Evolutionary conservation across 2,329 filamentous ascomycete species (phyloP).

Genomic region (Colletotrichum sp.): DNA sequence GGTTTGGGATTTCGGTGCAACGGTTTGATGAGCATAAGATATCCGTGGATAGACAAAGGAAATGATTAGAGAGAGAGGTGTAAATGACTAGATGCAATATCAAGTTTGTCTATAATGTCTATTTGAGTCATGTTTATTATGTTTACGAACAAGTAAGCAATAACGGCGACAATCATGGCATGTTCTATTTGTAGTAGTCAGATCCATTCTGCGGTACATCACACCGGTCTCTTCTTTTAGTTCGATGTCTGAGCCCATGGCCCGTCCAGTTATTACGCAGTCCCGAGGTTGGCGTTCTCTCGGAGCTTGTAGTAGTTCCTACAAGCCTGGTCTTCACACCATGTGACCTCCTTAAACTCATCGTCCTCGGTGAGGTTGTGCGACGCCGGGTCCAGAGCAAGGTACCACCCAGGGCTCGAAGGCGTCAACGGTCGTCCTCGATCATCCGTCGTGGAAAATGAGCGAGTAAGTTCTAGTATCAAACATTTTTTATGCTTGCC

Average conservation of each 20-base stretch:
- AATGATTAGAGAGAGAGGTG: neutral
- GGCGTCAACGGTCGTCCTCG: neutral
- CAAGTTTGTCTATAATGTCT: neutral
- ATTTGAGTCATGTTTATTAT: neutral
- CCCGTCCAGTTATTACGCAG: neutral
- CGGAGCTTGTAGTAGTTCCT: neutral
- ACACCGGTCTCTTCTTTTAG: accelerated
- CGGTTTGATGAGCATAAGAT: neutral
- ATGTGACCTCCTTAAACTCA: neutral
- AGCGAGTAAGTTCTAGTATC: accelerated
- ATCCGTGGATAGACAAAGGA: neutral
- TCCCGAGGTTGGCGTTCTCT: neutral
- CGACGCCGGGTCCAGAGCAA: neutral
- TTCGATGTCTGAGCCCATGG: neutral
- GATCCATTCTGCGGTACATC: neutral
- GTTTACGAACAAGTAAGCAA: neutral
- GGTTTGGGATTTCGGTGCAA: conserved; percentile 36
- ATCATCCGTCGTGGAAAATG: neutral
- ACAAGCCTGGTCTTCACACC: neutral
- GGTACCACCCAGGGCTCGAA: neutral
- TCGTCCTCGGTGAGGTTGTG: neutral
- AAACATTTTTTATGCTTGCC: neutral
- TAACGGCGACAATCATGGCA: neutral
- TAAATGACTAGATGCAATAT: neutral
- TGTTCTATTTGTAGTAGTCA: neutral